These are phyloP conservation scores for Vanrija pseudolonga DNA, from an alignment of 1,284 basidiomycete species.

Conservation along the genomic window DNA sequence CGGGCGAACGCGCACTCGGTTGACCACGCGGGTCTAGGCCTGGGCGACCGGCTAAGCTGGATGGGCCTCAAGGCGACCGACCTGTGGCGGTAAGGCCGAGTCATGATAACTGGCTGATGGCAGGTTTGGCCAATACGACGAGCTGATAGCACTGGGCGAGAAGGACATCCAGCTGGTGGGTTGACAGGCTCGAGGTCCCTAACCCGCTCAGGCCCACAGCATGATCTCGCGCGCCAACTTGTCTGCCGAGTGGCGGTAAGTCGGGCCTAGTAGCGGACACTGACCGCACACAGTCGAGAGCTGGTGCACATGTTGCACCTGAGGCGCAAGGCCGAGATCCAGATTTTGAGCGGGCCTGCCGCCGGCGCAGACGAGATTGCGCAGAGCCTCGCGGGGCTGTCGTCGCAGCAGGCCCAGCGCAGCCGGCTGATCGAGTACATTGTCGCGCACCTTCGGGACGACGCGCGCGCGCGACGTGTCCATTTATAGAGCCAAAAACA, in stretches of 20 bases:
- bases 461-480: neutral
- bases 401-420: neutral
- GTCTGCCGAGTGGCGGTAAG: slow-evolving; percentile 12
- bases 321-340: slow-evolving; percentile 82
- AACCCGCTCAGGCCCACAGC: slow-evolving; percentile 2
- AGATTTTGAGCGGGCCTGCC: slow-evolving; percentile 55
- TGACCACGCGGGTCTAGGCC: slow-evolving; percentile 55
- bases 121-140: slow-evolving; percentile 53
- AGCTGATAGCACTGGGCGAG: slow-evolving; percentile 64
- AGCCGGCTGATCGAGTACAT: slow-evolving; percentile 20
- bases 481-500: too few species aligned
- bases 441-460: slow-evolving; percentile 1
- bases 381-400: neutral
- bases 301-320: slow-evolving; percentile 71
- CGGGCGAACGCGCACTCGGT: slow-evolving; percentile 25
- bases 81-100: slow-evolving; percentile 37
- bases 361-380: neutral
- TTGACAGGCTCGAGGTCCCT: slow-evolving; percentile 7
- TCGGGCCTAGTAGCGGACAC: neutral
- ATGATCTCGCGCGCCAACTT: slow-evolving; percentile 3
- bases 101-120: slow-evolving; percentile 39
- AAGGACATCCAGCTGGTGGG: slow-evolving; percentile 69
- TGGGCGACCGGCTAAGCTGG: slow-evolving; percentile 67
- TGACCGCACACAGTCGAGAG: slow-evolving; percentile 57
- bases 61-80: slow-evolving; percentile 72